Evolutionary conservation across 768 basidiomycete genomes (phyloP).

Genomic region (Trametes gibbosa): DNA sequence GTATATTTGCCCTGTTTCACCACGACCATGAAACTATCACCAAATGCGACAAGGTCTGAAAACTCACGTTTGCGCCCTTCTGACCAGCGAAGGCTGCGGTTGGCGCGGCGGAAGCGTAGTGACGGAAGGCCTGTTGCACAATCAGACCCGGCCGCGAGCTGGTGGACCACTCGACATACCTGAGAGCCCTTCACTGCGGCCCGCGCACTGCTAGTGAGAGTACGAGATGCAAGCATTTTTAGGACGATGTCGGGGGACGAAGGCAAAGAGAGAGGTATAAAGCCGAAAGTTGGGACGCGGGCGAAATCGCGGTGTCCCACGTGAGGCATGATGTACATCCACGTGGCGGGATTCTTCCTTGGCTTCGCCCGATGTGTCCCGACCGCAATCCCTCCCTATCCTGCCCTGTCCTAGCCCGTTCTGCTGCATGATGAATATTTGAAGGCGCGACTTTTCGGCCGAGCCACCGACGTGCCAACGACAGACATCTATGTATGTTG

Average conservation of each 20-base stretch:
- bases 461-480: too few relatives aligned
- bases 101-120: constrained; percentile 71
- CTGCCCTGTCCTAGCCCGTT: background rate
- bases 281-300: constrained; percentile 20
- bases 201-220: constrained; percentile 54
- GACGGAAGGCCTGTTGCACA: constrained; percentile 47
- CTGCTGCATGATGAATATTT: too few relatives aligned
- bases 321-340: constrained; percentile 26
- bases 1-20: constrained; percentile 84
- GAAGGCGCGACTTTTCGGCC: too few relatives aligned
- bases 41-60: background rate
- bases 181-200: constrained; percentile 46
- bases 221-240: constrained; percentile 61
- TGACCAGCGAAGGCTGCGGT: constrained; percentile 89
- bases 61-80: constrained; percentile 82
- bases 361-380: constrained; percentile 5
- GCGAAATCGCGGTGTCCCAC: constrained; percentile 20
- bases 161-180: constrained; percentile 36
- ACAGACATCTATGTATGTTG: background rate
- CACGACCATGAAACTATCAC: constrained; percentile 3
- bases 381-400: background rate
- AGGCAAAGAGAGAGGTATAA: constrained; percentile 24
- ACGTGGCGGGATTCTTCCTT: constrained; percentile 14
- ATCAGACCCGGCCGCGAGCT: background rate
- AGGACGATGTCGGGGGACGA: constrained; percentile 22